A percentile compares a stretch with the other conserved stretches of the same genome.
Conservation (phyloP, 1,284 basidiomycete species). For the Moniliella sp. region DNA sequence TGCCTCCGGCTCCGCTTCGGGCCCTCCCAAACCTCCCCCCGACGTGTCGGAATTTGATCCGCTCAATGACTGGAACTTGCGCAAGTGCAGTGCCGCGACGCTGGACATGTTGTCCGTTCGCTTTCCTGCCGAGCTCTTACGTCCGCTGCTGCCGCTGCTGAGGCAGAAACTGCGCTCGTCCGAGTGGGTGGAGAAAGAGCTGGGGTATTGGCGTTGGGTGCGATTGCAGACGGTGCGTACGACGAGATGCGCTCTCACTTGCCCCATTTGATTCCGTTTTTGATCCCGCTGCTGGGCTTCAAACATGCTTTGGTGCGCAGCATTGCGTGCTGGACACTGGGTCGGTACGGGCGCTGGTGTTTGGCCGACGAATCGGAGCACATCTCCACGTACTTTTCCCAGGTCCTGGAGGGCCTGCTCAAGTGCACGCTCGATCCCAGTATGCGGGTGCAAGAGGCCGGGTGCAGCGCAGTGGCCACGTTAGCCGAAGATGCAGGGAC, state of each 20-base stretch:
- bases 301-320: constrained; percentile 89
- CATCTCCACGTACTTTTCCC: constrained; percentile 79
- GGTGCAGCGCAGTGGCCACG: constrained; percentile 96
- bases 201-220: constrained; percentile 82
- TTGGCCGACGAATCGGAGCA: constrained; percentile 55
- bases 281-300: constrained; percentile 72
- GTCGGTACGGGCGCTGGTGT: constrained; percentile 93
- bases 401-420: constrained; percentile 90
- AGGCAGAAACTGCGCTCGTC: constrained; percentile 79
- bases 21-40: no score
- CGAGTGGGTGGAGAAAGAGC: constrained; percentile 86
- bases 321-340: constrained; percentile 96
- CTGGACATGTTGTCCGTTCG: constrained; percentile 86
- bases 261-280: constrained; percentile 73
- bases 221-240: constrained; percentile 96
- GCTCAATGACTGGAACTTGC: constrained; percentile 89
- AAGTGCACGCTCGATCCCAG: constrained; percentile 93
- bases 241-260: constrained; percentile 83
- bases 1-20: no score
- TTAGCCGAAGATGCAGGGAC: constrained; percentile 87
- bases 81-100: constrained; percentile 93
- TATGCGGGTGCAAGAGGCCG: constrained; percentile 96
- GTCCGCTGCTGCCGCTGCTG: constrained; percentile 65
- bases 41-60: no score
- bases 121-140: constrained; percentile 65